Evolutionary conservation across 2,329 filamentous ascomycete species (phyloP), one percentile per base, ranked within the genome.

Genomic region (Paracamarosporium sp.): DNA sequence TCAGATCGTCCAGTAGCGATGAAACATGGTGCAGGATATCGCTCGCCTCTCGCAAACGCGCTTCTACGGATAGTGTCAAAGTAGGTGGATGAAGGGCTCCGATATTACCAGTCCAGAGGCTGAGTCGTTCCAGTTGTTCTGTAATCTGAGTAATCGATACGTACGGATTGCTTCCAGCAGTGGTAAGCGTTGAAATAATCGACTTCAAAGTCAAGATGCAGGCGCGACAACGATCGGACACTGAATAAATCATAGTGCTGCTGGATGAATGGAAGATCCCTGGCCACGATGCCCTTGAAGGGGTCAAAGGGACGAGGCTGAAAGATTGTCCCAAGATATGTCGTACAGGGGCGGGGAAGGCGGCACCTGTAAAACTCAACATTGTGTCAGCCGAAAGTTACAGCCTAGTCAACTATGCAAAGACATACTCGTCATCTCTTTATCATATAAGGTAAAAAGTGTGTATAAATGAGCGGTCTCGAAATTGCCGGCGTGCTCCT

Each of bases 401-500:
- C 31, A 33, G 31, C 31, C n/a, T 33, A 13, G 31, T 33, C 31
- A 11, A 33, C 31, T 11, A 27, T 11, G 11, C 28, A 25, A 36
- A 38, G 45, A 33, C 31, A 13, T 22, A 17, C 12, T 25, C 40
- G 6, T 33, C 27, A 13, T 43, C 9, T 36, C 12, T 33, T 24
- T 36, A n/a, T n/a, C n/a, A n/a, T n/a, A n/a, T n/a, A n/a, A n/a
- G n/a, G n/a, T n/a, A n/a, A n/a, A n/a, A n/a, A n/a, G n/a, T 22
- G 20, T 20, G 15, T 36, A 20, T 15, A 12, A 30, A 68, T 65
- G 63, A 63, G 58, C 33, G 65, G 65, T 28, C 35, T 68, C 17
- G 65, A 68, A 53, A 47, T 68, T 2, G 63, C 63, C 17, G 65
- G 65, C 27, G 50, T 63, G 24, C 17, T 66, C 12, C 63, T 68